Evolutionary conservation across 2,329 filamentous ascomycete genomes (phyloP).

Genomic region (Ophiosphaerella narmari): DNA sequence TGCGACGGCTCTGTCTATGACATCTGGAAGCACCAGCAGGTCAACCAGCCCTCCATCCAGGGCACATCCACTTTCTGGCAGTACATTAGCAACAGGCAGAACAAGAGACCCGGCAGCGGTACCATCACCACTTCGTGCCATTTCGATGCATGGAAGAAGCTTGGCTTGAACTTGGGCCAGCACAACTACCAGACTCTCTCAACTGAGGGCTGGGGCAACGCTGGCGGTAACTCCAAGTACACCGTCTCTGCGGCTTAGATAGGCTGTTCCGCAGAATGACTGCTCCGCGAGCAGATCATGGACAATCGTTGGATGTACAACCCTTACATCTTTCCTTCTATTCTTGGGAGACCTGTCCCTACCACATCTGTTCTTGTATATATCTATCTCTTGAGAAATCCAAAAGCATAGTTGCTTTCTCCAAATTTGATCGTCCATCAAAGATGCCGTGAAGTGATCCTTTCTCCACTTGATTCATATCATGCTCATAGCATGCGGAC

Average conservation of each 20-base stretch:
- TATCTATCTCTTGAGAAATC: background rate
- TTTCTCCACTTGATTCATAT: too few species aligned
- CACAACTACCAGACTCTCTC: slow-evolving; percentile 38
- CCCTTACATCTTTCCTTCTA: background rate
- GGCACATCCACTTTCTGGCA: slow-evolving; percentile 57
- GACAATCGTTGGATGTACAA: background rate
- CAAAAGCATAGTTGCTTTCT: too few species aligned
- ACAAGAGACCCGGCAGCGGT: slow-evolving; percentile 33
- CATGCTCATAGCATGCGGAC: too few species aligned
- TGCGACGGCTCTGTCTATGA: slow-evolving; percentile 38
- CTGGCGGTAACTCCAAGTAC: slow-evolving; percentile 34
- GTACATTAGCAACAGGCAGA: slow-evolving; percentile 49
- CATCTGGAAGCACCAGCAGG: slow-evolving; percentile 37
- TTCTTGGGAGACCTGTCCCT: background rate
- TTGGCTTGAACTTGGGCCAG: slow-evolving; percentile 31
- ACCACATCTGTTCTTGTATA: background rate
- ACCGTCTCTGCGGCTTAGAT: slow-evolving; percentile 23
- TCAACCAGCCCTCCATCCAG: slow-evolving; percentile 53
- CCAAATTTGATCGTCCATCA: too few species aligned
- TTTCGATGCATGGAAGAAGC: slow-evolving; percentile 35
- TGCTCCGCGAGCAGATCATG: background rate
- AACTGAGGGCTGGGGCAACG: slow-evolving; percentile 37
- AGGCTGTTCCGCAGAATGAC: background rate
- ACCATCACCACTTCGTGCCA: slow-evolving; percentile 38
- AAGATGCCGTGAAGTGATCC: too few species aligned